Base-by-base conservation (phyloP, 192 early-diverging fungal species). In the Entomortierella parvispora region DNA sequence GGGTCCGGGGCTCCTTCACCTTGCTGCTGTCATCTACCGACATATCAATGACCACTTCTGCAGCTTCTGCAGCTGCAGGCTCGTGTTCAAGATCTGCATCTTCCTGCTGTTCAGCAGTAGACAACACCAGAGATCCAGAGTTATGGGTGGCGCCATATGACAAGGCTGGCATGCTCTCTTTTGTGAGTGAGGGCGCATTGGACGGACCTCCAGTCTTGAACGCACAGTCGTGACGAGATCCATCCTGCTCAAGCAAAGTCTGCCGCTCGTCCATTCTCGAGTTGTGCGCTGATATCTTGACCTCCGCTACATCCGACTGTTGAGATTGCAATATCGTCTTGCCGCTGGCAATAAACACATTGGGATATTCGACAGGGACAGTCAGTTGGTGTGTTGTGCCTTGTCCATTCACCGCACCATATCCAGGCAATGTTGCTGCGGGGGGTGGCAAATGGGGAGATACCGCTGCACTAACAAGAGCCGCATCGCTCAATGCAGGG, bases 271-370 rank as follows among this genome's bases (percentile, higher is more conserved):
- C 45, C 15, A 31, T 23, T 2, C 23, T n/a, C 37, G 37, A 40
- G 37, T 40, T 40, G 12, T 40, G 37, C 5, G 37, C 12, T 9
- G 37, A 12, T 40, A 40, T 40, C 37, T 40, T 40, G 37, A 12
- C 37, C 5, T 40, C 40, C 25, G 34, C 4, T 10, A 14, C n/a
- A 12, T 32, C 23, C 3, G 62, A 9, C 34, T 65, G 52, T 40
- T 26, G 33, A 26, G 62, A 52, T 18, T 53, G 62, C 32, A 65
- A 20, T 18, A 65, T 65, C 4, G 50, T 65, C 28, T 65, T 65
- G 15, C 62, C 62, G 14, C 44, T 62, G 9, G 50, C 23, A 25
- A 62, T 10, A 29, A 22, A 62, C 12, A 22, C 18, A n/a, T 34
- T 62, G 29, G 28, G n/a, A 2, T 18, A 18, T 18, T 47, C 59